These are phyloP conservation scores for Aeminium ludgeri DNA, from an alignment of 495 filamentous ascomycete genomes.

Conservation along the genomic window DNA sequence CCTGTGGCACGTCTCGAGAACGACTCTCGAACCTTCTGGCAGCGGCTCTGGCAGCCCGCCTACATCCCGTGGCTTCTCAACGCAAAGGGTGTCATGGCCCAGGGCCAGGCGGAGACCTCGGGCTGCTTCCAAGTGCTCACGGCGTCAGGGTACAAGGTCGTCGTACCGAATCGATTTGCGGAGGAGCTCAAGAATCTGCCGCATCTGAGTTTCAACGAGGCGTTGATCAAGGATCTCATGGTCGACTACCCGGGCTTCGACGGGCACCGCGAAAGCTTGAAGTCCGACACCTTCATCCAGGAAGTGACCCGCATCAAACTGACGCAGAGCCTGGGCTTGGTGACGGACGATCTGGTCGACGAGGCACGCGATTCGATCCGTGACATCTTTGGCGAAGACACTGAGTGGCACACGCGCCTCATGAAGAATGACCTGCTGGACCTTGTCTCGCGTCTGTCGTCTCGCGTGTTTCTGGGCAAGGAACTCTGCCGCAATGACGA, in stretches of 20 bases:
- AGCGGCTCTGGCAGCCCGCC: not conserved
- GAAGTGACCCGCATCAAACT: conserved; percentile 1
- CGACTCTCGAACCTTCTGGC: not conserved
- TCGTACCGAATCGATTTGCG: conserved; percentile 7
- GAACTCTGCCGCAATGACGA: conserved; percentile 28
- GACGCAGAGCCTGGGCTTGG: conserved; percentile 3
- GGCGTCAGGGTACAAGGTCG: conserved; percentile 4
- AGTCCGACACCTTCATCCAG: conserved; percentile 5
- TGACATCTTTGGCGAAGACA: conserved; percentile 3
- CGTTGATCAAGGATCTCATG: not conserved
- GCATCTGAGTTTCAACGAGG: conserved; percentile 6
- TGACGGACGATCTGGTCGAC: conserved; percentile 4
- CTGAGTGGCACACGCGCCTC: conserved; percentile 2
- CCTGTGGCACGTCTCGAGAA: too few species aligned
- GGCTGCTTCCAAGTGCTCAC: conserved; percentile 8
- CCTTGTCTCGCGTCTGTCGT: conserved; percentile 31
- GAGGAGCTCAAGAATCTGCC: conserved; percentile 5
- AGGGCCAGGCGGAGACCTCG: not conserved
- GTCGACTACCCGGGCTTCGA: conserved; percentile 4
- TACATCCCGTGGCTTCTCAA: not conserved
- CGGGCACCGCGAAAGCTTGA: not conserved
- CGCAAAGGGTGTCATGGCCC: not conserved
- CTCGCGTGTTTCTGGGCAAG: conserved; percentile 31
- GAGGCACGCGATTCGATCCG: conserved; percentile 1
- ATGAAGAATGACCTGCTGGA: conserved; percentile 20